Conservation (phyloP, 305 asterid genomes). For the Fraxinus nigra region DNA sequence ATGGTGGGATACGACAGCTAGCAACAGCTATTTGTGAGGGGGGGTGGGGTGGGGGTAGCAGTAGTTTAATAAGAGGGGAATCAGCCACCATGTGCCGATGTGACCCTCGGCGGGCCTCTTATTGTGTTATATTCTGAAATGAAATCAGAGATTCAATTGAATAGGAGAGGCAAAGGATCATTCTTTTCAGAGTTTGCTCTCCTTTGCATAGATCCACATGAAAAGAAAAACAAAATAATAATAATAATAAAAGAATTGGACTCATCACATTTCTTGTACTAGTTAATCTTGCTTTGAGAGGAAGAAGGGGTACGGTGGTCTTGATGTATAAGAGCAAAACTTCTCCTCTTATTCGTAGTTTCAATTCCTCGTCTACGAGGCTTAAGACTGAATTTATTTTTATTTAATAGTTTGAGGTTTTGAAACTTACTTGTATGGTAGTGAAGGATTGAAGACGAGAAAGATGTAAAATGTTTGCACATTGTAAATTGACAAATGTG, state of each 20-base stretch:
- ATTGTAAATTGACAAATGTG: background rate
- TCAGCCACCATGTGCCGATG: slow-evolving; percentile 86
- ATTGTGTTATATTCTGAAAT: background rate
- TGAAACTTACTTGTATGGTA: background rate
- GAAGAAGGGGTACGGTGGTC: background rate
- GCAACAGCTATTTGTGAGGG: slow-evolving; percentile 61
- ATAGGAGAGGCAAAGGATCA: background rate
- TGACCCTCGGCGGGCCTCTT: slow-evolving; percentile 29
- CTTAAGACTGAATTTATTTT: background rate
- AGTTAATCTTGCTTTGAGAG: background rate
- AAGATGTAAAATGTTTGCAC: background rate
- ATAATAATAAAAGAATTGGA: background rate
- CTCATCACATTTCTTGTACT: background rate
- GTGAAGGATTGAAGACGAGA: background rate
- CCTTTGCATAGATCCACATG: background rate
- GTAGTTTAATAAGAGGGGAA: slow-evolving; percentile 48
- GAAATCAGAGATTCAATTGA: background rate
- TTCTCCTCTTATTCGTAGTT: background rate
- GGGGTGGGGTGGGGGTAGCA: slow-evolving; percentile 14
- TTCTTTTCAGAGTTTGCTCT: background rate
- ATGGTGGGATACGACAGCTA: slow-evolving; percentile 56
- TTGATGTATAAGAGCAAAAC: background rate
- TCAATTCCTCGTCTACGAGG: background rate
- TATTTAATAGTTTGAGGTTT: background rate
- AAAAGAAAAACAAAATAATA: too few relatives aligned